Evolutionary conservation across 306 rosid species (phyloP), one percentile per base, ranked within the genome.

Genomic region (Sesbania bispinosa): DNA sequence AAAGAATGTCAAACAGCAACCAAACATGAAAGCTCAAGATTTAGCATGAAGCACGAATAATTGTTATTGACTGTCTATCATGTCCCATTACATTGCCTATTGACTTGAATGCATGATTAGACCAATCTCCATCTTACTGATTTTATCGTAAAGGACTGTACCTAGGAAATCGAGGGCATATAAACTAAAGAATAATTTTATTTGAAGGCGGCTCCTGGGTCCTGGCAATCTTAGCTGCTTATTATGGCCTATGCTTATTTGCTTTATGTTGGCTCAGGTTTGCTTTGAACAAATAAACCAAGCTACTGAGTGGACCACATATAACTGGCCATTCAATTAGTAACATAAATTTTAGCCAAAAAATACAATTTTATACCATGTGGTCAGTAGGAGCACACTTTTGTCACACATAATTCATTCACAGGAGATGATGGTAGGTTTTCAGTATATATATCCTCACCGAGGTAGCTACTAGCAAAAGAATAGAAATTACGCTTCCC

Each of bases 401-500:
- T 60, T 52, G 62, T 19, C 36, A 14, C 27, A 23, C 51, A n/a
- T 20, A 53, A 64, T 21, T 41, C 30, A 41, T 65, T 65, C 15
- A 54, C 55, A n/a, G 32, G 21, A 19, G 50, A 27, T 42, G 46
- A 32, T 67, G 45, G 29, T 19, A 15, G 42, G 43, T 45, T 48
- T n/a, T 46, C 36, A 26, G 18, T 43, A 26, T 33, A 36, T 24
- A 60, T 57, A 9, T 57, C 46, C 45, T 55, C 57, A 38, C 32
- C 21, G 11, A 11, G 69, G 15, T 20, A 14, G 20, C 23, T 46
- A 0, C 45, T 3, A 11, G 27, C 32, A 14, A 47, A 48, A 50
- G n/a, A 47, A 8, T 20, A 38, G 35, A 58, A 59, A 68, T 23
- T 77, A 27, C 48, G 76, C 62, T n/a, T 60, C 20, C 47, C 42